Percentiles rank a stretch among this genome's conserved stretches.
phyloP scores from a whole-genome alignment of 306 rosid species.

The Phaseolus lunatus region DNA sequence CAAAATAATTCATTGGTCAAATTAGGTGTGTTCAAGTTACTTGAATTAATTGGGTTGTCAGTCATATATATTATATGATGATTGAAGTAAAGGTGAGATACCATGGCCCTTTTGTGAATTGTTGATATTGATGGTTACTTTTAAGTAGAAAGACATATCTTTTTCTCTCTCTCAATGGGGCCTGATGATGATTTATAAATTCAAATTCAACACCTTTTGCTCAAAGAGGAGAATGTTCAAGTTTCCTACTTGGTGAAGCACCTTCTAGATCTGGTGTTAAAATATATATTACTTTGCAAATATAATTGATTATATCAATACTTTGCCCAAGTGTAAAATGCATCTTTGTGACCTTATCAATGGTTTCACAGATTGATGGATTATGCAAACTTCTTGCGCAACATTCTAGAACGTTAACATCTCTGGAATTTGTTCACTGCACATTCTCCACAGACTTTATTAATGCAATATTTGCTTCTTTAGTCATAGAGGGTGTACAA shows the following conservation, averaged over 20 bases:
- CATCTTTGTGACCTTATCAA: conserved; percentile 39
- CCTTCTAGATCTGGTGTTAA: conserved; percentile 28
- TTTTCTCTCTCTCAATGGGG: not conserved
- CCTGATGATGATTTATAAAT: not conserved
- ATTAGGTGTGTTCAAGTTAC: conserved; percentile 1
- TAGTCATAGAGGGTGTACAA: conserved; percentile 52
- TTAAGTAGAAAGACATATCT: conserved; percentile 1
- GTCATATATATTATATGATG: conserved; percentile 12
- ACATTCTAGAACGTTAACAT: conserved; percentile 70
- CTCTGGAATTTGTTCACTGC: conserved; percentile 84
- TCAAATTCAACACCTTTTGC: conserved; percentile 15
- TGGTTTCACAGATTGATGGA: conserved; percentile 72
- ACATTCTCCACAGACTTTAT: conserved; percentile 62
- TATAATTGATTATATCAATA: conserved; percentile 32
- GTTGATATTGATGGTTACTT: not conserved
- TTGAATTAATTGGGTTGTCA: conserved; percentile 4
- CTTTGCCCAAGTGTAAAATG: conserved; percentile 37
- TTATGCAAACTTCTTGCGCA: conserved; percentile 79
- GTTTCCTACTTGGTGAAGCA: conserved; percentile 34
- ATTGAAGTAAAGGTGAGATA: not conserved
- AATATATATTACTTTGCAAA: conserved; percentile 19
- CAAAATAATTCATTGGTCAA: not conserved
- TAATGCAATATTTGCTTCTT: conserved; percentile 64
- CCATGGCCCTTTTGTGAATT: conserved; percentile 22
- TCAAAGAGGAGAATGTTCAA: conserved; percentile 28